A percentile compares a stretch with the other conserved stretches of the same genome.
Conservation (phyloP, 1,284 basidiomycete genomes). For the Microbotryum silenes-acaulis region DNA sequence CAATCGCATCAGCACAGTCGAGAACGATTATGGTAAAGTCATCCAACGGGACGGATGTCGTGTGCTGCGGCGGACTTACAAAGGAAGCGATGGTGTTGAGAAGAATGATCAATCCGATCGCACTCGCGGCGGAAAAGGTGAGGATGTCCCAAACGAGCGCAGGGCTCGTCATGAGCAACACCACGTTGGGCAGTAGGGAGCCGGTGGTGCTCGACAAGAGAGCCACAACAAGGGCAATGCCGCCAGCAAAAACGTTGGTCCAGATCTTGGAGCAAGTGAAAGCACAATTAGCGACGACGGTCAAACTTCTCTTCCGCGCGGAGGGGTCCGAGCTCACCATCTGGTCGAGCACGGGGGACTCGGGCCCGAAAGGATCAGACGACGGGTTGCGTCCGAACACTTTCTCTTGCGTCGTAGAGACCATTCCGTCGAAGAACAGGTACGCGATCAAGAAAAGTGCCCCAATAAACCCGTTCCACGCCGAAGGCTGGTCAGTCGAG, state of each 20-base stretch:
- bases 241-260: slow-evolving; percentile 29
- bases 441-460: slow-evolving; percentile 25
- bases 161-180: slow-evolving; percentile 13
- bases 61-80: slow-evolving; percentile 10
- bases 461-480: slow-evolving; percentile 8
- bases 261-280: slow-evolving; percentile 19
- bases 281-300: too few species aligned
- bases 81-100: slow-evolving; percentile 34
- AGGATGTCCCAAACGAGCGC: slow-evolving; percentile 24
- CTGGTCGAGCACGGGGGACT: slow-evolving; percentile 34
- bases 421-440: slow-evolving; percentile 36
- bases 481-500: neutral
- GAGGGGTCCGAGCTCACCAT: slow-evolving; percentile 11
- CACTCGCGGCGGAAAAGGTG: slow-evolving; percentile 30
- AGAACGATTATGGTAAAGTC: neutral
- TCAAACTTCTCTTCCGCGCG: too few species aligned
- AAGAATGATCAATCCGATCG: slow-evolving; percentile 32
- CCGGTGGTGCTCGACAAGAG: slow-evolving; percentile 22
- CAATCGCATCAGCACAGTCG: too few species aligned
- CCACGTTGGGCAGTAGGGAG: slow-evolving; percentile 17
- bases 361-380: slow-evolving; percentile 30
- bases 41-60: neutral
- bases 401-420: slow-evolving; percentile 33
- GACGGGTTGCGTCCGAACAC: slow-evolving; percentile 31
- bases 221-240: slow-evolving; percentile 22